Evolutionary conservation across 805 yeast genomes (phyloP).

Genomic region (Barnettozyma sucrosica): DNA sequence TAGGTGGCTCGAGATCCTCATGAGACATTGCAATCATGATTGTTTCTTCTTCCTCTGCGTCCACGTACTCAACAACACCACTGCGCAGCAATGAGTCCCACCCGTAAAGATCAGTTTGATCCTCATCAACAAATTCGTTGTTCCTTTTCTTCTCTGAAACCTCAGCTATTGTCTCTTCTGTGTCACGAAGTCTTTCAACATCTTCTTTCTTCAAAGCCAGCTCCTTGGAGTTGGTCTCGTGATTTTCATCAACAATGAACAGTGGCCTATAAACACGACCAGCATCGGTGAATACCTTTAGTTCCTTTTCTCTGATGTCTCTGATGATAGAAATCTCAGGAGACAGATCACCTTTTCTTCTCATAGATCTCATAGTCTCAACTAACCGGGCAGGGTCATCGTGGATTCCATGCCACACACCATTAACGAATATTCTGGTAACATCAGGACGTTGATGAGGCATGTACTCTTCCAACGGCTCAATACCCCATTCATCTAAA

Average conservation of each 20-base stretch:
- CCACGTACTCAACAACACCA: constrained; percentile 94
- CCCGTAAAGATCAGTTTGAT: constrained; percentile 38
- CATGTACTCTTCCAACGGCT: constrained; percentile 91
- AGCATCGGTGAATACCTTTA: constrained; percentile 95
- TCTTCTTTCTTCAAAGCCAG: constrained; percentile 82
- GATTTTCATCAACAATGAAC: constrained; percentile 86
- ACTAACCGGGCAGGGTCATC: constrained; percentile 92
- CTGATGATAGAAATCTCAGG: constrained; percentile 96
- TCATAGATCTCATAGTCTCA: constrained; percentile 81
- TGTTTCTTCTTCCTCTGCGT: constrained; percentile 98
- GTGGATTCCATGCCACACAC: constrained; percentile 99
- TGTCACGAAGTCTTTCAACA: constrained; percentile 59
- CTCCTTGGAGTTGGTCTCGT: constrained; percentile 57
- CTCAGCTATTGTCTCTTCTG: constrained; percentile 35
- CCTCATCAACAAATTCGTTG: constrained; percentile 43
- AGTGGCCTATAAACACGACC: constrained; percentile 97
- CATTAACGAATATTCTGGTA: constrained; percentile 92
- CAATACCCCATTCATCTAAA: constrained; percentile 99
- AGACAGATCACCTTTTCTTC: constrained; percentile 93
- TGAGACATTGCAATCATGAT: constrained; percentile 98
- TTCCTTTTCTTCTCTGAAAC: not conserved
- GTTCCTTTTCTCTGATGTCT: constrained; percentile 94
- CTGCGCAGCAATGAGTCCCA: constrained; percentile 81
- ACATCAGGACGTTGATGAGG: constrained; percentile 90
- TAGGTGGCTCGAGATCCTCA: constrained; percentile 74